Base-by-base conservation (phyloP, 495 filamentous ascomycete species). In the Amniculicola lignicola region DNA sequence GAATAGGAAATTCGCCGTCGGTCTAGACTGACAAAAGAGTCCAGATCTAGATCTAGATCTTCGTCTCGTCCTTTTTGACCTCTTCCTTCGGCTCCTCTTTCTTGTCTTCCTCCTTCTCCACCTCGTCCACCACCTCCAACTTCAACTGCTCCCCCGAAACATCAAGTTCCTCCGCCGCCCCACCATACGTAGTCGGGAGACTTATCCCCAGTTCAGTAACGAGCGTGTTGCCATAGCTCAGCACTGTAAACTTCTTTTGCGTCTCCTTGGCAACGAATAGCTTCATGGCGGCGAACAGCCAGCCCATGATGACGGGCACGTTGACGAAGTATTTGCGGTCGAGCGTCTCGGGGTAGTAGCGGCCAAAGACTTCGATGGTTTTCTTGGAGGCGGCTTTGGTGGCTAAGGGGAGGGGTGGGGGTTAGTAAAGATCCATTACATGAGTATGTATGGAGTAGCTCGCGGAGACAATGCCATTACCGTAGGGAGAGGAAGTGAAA, bases 311-410 rank as follows among this genome's bases (percentile, higher is more conserved):
- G 46, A 81, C 68, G 0, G 90, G 90, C 5, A 95, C 87, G 54
- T 95, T 95, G 72, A 95, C 85, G 65, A 96, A 95, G 79, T 87
- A 93, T 76, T 95, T 96, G 70, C 89, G 80, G 50, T 84, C 83
- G 24, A 95, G 77, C 18, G 93, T 80, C 74, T 95, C 90, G 0
- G 90, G 90, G 74, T 96, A 96, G 44, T 85, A 83, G 43, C 79
- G 81, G 38, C 77, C 73, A 71, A 96, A 88, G 18, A 86, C 76
- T 24, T 85, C 78, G 67, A 95, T 90, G 31, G 85, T 87, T 74
- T 89, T 82, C 69, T 81, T 83, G 57, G 82, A 83, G 14, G 87
- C 85, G 11, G 82, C 75, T 59, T 83, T 85, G 60, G 88, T 77
- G n/a, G 70, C 44, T 57, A 14, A 4, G n/a, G 40, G 31, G n/a